phyloP scores from a whole-genome alignment of 768 basidiomycete species.

The Gymnopilus junonius region DNA sequence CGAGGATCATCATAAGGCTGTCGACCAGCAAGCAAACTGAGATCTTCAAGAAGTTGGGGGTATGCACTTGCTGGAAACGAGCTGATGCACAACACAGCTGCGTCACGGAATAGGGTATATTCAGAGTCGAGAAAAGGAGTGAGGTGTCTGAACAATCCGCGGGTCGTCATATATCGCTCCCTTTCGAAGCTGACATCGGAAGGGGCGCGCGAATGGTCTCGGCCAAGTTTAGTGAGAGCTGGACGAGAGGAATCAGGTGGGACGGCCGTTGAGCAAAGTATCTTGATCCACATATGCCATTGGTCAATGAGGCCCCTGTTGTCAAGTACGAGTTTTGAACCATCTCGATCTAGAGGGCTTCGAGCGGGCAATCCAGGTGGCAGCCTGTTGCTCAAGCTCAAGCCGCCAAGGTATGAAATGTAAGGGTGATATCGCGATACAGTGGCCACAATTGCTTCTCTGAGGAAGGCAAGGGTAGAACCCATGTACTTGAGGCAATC shows the following conservation, averaged over 20 bases:
- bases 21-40: constrained; percentile 77
- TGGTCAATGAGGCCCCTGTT: constrained; percentile 68
- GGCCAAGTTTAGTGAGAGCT: constrained; percentile 54
- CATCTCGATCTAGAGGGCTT: constrained; percentile 52
- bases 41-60: constrained; percentile 81
- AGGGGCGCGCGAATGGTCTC: constrained; percentile 71
- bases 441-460: constrained; percentile 71
- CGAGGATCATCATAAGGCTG: constrained; percentile 83
- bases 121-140: constrained; percentile 90
- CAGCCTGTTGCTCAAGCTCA: constrained; percentile 64
- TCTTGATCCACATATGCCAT: constrained; percentile 85
- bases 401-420: constrained; percentile 75
- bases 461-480: constrained; percentile 51
- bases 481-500: constrained; percentile 54
- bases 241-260: constrained; percentile 64
- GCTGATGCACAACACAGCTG: constrained; percentile 88
- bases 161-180: constrained; percentile 80
- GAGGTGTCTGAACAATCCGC: constrained; percentile 82
- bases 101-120: constrained; percentile 80
- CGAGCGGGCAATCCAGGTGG: constrained; percentile 48
- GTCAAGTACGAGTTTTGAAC: constrained; percentile 55
- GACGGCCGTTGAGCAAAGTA: constrained; percentile 82
- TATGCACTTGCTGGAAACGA: constrained; percentile 80
- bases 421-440: constrained; percentile 71
- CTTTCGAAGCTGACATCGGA: constrained; percentile 80